These are phyloP conservation scores for Larix kaempferi DNA, from an alignment of 75 land plant genomes.

Conservation along the genomic window DNA sequence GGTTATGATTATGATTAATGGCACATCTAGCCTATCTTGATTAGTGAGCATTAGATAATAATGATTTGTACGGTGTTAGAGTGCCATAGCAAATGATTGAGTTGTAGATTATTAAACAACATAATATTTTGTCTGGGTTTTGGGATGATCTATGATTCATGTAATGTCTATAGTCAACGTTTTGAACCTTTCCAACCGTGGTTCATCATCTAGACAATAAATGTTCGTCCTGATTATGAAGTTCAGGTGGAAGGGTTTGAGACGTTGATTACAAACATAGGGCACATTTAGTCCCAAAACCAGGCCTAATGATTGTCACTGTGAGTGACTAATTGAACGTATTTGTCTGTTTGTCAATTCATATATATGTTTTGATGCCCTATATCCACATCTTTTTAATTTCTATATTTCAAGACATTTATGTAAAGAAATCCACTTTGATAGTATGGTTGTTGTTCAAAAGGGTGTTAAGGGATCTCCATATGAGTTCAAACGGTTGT, in stretches of 20 bases:
- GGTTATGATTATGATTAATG: background rate
- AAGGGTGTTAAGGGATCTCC: background rate
- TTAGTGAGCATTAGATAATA: background rate
- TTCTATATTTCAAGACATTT: background rate
- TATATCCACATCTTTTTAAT: background rate
- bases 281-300: too few species aligned
- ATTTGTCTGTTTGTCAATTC: background rate
- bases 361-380: background rate
- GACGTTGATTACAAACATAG: background rate
- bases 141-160: background rate
- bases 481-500: slow-evolving; percentile 41
- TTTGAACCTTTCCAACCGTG: background rate
- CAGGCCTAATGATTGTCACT: too few species aligned
- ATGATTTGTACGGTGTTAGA: background rate
- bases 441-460: background rate
- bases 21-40: background rate
- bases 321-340: too few species aligned
- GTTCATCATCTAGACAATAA: background rate
- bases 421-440: background rate
- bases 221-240: background rate
- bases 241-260: background rate
- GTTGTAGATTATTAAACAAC: background rate
- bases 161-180: background rate
- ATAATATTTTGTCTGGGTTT: background rate
- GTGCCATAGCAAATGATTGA: background rate